Evolutionary conservation across 2,329 filamentous ascomycete species (phyloP), one percentile per base, ranked within the genome.

Genomic region (Cephalotrichum gorgonifer): DNA sequence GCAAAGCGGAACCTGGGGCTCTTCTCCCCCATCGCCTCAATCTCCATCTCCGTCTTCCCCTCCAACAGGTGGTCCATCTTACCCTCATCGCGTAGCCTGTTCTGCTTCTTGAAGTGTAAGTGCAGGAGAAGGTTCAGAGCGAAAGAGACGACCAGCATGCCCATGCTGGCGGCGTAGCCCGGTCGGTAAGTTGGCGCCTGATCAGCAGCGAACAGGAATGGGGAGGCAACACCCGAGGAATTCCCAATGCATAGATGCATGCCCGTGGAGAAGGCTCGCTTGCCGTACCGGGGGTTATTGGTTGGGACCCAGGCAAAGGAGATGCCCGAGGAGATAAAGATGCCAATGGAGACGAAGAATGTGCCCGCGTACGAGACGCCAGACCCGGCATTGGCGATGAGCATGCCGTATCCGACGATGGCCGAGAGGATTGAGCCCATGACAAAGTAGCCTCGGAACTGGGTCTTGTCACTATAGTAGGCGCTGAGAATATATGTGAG

Each of bases 211-310:
- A 76, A 79, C 0, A 78, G 60, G 58, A 83, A 84, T 2, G 78
- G 76, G 1, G 77, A 71, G 64, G 82, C 79, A 30, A 85, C 78
- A 6, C 81, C 81, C 15, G 74, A 73, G 39, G 73, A 70, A 55
- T 85, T 85, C 17, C 79, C 80, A 46, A 82, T 72, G 2, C 72
- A 79, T 11, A 83, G 64, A 55, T 83, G 78, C 49, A 84, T 56
- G 0, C 79, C 81, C 1, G 74, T 79, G 0, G 78, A 79, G 6
- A 78, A 76, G 0, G 80, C 79, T 25, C 81, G 68, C 61, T 84
- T 85, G 7, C 79, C 80, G 53, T 83, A 84, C 6, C 80, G 69
- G 1, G 81, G 81, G 30, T 76, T 70, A 51, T 83, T 85, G 8
- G 71, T 73, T 0, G 77, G 67, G 26, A 76, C 56, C 65, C 65